These are phyloP conservation scores for Exophiala alcalophila DNA, from an alignment of 2,329 filamentous ascomycete species.

Conservation along the genomic window DNA sequence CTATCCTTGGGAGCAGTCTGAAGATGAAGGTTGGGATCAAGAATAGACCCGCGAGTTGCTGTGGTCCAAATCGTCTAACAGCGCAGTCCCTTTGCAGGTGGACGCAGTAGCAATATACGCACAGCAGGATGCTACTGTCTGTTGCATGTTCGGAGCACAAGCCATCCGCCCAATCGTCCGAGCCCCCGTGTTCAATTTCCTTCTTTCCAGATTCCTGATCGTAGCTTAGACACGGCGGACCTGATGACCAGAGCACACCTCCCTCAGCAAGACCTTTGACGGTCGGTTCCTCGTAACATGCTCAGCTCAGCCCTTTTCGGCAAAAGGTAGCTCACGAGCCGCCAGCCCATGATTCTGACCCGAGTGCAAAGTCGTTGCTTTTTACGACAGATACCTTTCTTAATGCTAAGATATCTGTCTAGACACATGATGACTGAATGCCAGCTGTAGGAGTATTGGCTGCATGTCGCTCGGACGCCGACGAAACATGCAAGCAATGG, in stretches of 20 bases:
- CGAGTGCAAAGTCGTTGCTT: conserved; percentile 20
- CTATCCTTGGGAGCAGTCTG: too few relatives aligned
- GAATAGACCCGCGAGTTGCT: conserved; percentile 9
- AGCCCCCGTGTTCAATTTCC: conserved; percentile 18
- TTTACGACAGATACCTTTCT: conserved; percentile 21
- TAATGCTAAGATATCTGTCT: conserved; percentile 24
- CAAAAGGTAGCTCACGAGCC: conserved; percentile 16
- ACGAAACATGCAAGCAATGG: conserved; percentile 24
- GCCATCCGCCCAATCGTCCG: conserved; percentile 16
- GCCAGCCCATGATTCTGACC: conserved; percentile 18
- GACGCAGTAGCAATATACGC: conserved; percentile 19
- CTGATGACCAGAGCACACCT: conserved; percentile 20
- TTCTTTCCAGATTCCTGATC: conserved; percentile 19
- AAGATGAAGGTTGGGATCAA: conserved; percentile 9
- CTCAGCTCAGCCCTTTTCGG: conserved; percentile 21
- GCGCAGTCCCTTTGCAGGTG: conserved; percentile 14
- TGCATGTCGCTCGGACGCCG: conserved; percentile 19
- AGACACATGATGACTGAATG: conserved; percentile 34
- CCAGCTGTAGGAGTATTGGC: conserved; percentile 25
- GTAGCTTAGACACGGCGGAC: conserved; percentile 20
- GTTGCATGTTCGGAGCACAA: conserved; percentile 26
- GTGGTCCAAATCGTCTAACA: conserved; percentile 22
- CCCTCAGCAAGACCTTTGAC: conserved; percentile 19
- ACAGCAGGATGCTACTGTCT: conserved; percentile 20
- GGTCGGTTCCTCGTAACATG: conserved; percentile 21